Evolutionary conservation across 306 rosid species (phyloP), one percentile per base, ranked within the genome.

Genomic region (Inga oerstediana): DNA sequence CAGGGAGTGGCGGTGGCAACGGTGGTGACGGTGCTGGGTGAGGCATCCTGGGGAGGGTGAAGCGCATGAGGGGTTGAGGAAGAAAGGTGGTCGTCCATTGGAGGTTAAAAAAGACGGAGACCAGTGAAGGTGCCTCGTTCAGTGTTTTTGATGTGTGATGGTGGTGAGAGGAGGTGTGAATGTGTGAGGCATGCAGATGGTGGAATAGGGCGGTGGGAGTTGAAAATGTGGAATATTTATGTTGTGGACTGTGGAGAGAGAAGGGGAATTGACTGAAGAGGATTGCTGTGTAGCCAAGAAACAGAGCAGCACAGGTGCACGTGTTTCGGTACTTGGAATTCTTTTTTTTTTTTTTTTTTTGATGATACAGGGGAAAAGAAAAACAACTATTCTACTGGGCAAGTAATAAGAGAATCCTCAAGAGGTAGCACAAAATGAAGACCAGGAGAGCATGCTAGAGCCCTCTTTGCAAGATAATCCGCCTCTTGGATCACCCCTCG

Each of bases 161-260:
- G 78, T 48, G 78, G 39, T 80, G 64, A 61, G 15, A 58, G 59
- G 54, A 24, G 83, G 84, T 88, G 84, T 84, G 80, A 78, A 85
- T n/a, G 22, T 87, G 85, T 61, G 90, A 82, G 83, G 59, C 64
- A 73, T 86, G 85, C 86, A 81, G 91, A 92, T 93, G 98, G 99
- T 91, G 88, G 93, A 90, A 34, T 64, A 86, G 90, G 97, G 94
- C 98, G 99, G 99, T 92, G 97, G 96, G 72, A 44, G 35, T 61
- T 32, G 76, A 37, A 52, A 65, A 37, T 54, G 62, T 80, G 80
- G 46, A 37, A 14, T 77, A 59, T 83, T 24, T 46, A 46, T 62
- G 49, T 13, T 45, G 27, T 62, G 49, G 35, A 19, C 7, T 45
- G 27, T 62, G 49, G 35, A 22, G 6, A 30, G 62, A 39, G 66